Evolutionary conservation across 495 filamentous ascomycete genomes (phyloP), one percentile per base, ranked within the genome.

Genomic region (Trichoderma erinaceum): DNA sequence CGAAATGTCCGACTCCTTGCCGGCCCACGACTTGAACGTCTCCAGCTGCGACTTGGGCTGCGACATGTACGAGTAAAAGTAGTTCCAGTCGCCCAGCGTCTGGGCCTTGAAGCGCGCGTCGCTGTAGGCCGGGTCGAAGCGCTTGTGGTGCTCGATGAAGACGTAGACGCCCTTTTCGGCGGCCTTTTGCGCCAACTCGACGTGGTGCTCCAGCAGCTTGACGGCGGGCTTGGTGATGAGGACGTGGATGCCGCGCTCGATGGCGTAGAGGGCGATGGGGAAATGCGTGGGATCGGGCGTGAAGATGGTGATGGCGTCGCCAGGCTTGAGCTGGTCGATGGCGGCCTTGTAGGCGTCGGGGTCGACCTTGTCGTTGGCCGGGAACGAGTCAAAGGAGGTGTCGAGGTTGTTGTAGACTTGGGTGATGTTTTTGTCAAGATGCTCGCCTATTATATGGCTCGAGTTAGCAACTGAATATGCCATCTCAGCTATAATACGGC

Each of bases 51-150:
- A 88, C 75, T 97, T 97, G 27, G 93, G 93, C 82, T 97, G 93
- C 65, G 86, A 90, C 93, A 97, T 97, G 82, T 97, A 97, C 70
- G 86, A 89, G 82, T 97, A 97, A 78, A 97, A 97, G 83, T 97
- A 97, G 79, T 96, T 97, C 85, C 97, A 97, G 76, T 97, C 90
- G 64, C 93, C 93, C 7, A 97, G 79, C 32, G 77, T 84, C 72
- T 83, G 78, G 0, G 93, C 92, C 69, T 89, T 87, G 73, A 87
- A 87, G n/a, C 81, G 79, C 1, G 93, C 93, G 74, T 97, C 93
- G 6, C 90, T 84, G 81, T 97, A 97, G 0, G 91, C 92, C 0
- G 93, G 93, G 75, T 97, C 93, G 77, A 87, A 97, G 64, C 93
- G 91, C 76, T 97, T 97, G 83, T 97, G 93, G 79, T 97, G 93